Evolutionary conservation across 169 alveolate genomes (phyloP).

Genomic region (Plasmodium chabaudi): DNA sequence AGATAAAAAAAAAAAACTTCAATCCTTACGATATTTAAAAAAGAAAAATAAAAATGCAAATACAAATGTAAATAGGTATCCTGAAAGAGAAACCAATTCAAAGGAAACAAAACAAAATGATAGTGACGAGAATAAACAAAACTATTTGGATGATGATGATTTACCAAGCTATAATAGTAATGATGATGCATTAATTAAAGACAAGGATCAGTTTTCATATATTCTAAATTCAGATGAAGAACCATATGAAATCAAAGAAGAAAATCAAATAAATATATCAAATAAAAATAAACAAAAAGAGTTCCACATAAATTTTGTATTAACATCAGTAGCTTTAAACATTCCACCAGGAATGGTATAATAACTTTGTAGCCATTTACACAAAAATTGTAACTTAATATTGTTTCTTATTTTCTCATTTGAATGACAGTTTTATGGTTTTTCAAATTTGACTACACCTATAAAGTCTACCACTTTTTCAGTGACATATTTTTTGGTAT

Average conservation of each 20-base stretch:
- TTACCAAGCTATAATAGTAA: conserved; percentile 46
- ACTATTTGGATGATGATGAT: conserved; percentile 25
- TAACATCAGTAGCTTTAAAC: conserved; percentile 51
- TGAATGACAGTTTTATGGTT: no score
- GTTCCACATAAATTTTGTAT: conserved; percentile 17
- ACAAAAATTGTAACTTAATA: no score
- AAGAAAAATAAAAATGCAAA: conserved; percentile 34
- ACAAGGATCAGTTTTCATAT: conserved; percentile 16
- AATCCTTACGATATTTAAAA: conserved; percentile 11
- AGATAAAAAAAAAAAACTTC: conserved; percentile 26
- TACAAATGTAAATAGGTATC: no score
- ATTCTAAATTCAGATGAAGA: conserved; percentile 34
- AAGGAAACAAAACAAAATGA: not conserved
- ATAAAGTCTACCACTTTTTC: no score
- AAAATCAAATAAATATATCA: conserved; percentile 1
- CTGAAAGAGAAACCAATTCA: conserved; percentile 24
- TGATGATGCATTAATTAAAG: conserved; percentile 37
- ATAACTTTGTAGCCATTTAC: not conserved
- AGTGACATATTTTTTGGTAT: no score
- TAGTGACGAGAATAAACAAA: not conserved
- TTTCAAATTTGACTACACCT: no score
- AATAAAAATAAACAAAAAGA: conserved; percentile 11
- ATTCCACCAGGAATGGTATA: conserved; percentile 54
- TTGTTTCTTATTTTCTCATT: no score
- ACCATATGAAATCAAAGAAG: not conserved